Conservation (phyloP, 1,139 yeast genomes). For the Nakaseomyces nivariensis region DNA sequence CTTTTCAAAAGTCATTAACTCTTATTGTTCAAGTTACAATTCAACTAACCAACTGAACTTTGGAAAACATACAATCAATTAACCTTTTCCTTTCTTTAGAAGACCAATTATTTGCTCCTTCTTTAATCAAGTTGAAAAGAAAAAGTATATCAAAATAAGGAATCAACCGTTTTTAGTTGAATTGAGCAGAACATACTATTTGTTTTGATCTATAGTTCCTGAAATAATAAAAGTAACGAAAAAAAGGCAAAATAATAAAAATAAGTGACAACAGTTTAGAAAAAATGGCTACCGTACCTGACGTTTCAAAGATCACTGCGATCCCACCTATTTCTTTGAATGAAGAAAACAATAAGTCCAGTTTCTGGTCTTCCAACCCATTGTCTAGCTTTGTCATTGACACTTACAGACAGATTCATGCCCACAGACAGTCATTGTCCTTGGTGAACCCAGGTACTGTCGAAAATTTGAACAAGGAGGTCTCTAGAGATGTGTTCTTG, state of each 20-base stretch:
- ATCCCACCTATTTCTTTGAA: conserved; percentile 44
- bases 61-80: no score
- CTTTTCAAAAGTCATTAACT: background rate
- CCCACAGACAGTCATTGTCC: conserved; percentile 74
- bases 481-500: conserved; percentile 82
- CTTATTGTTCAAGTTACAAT: no score
- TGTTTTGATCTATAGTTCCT: no score
- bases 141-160: no score
- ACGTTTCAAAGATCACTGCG: conserved; percentile 48
- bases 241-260: background rate
- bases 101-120: no score
- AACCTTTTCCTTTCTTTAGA: no score
- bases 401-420: conserved; percentile 59
- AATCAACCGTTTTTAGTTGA: no score
- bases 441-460: conserved; percentile 89
- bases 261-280: background rate
- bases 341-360: conserved; percentile 38
- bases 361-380: conserved; percentile 81
- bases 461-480: conserved; percentile 90
- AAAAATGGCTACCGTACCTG: conserved; percentile 35
- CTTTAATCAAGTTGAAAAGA: no score
- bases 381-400: conserved; percentile 72
- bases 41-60: background rate
- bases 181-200: no score
- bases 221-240: background rate